Evolutionary conservation across 306 rosid species (phyloP), one percentile per base, ranked within the genome.

Genomic region (Lupinus albus): DNA sequence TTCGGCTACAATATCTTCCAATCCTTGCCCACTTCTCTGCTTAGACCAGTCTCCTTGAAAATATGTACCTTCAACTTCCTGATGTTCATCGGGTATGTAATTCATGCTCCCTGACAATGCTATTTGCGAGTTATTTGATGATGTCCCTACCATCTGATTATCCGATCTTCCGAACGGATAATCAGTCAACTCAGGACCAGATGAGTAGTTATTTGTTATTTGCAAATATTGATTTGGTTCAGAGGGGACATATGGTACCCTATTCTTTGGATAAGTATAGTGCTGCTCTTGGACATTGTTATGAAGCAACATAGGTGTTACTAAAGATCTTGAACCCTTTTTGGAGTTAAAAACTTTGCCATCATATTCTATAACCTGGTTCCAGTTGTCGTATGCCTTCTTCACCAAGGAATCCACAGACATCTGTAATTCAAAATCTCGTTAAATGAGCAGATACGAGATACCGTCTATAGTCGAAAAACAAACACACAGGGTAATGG

Each of bases 331-430:
- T 36, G 75, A 39, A 4, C 67, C 83, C 67, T 78, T 76, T 75
- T 65, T 78, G 11, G 79, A 33, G 51, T 54, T 71, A 7, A 89
- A 68, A 53, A 85, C 79, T 80, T 87, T 74, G 8, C 87, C 86
- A 65, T 91, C 90, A 65, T 88, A 91, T 81, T 91, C 97, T 36
- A 80, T 52, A 41, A 86, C 93, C 75, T 83, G 91, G 50, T 88
- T 82, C 97, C 97, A 88, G 64, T 86, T 88, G n/a, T 88, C 91
- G 59, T 91, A 91, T 11, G 95, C 95, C 68, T 83, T 86, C 82
- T 76, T 91, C 79, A 84, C 88, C 64, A 84, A 74, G 53, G 87
- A 74, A 79, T 91, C 97, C 71, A 90, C 95, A 14, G 89, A 86
- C 77, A 88, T 76, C 97, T 91, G 89, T 68, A 60, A 30, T 46